Evolutionary conservation across 2,329 filamentous ascomycete species (phyloP).

Genomic region (Exophiala calicioides): DNA sequence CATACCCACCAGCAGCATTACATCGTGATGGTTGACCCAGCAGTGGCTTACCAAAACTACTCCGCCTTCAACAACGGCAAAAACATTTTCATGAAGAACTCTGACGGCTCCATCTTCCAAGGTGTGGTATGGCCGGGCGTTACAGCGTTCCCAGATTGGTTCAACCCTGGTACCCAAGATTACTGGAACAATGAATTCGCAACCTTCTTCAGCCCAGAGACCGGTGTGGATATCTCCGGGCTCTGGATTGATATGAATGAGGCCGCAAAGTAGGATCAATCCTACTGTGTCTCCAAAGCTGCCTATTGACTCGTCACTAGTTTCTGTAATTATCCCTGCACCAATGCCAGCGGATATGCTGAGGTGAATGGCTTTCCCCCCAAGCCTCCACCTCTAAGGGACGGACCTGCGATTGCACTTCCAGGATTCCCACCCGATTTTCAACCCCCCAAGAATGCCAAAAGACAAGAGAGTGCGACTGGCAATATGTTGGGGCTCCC

Average conservation of each 20-base stretch:
- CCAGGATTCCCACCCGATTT: constrained; percentile 69
- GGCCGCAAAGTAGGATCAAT: constrained; percentile 42
- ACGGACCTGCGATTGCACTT: constrained; percentile 52
- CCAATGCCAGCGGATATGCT: constrained; percentile 55
- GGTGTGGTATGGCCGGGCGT: constrained; percentile 40
- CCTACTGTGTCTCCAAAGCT: not conserved
- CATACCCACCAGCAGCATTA: constrained; percentile 69
- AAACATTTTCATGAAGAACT: constrained; percentile 47
- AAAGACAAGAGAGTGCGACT: constrained; percentile 18
- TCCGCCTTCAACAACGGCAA: constrained; percentile 62
- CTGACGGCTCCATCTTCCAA: constrained; percentile 46
- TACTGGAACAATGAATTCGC: constrained; percentile 73
- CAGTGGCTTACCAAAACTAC: constrained; percentile 52
- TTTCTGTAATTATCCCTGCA: constrained; percentile 59
- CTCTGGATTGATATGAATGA: constrained; percentile 76
- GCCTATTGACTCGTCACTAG: constrained; percentile 1
- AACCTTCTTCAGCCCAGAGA: constrained; percentile 63
- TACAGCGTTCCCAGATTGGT: constrained; percentile 76
- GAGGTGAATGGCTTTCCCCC: constrained; percentile 54
- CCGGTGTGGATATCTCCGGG: constrained; percentile 73
- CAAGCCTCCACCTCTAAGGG: constrained; percentile 62
- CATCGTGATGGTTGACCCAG: constrained; percentile 73
- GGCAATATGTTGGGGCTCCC: constrained; percentile 57
- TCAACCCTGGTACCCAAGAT: constrained; percentile 60
- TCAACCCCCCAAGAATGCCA: constrained; percentile 52